Evolutionary conservation across 805 yeast species (phyloP), one percentile per base, ranked within the genome.

Genomic region (Pichia nanzhaoensis): DNA sequence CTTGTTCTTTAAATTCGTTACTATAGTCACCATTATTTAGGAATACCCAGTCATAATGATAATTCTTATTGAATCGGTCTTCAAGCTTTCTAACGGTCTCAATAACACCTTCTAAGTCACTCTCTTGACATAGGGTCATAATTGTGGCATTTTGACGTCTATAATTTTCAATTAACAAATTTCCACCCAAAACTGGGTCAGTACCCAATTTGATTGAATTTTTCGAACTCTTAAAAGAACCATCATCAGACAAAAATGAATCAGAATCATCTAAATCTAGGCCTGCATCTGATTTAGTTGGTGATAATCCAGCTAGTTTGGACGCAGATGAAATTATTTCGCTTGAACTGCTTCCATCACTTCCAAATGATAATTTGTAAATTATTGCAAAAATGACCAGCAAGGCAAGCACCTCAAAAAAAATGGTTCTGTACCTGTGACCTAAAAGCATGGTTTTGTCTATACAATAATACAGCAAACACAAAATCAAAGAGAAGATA

Each of bases 11-110:
- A 66, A 90, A 89, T 46, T 82, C 86, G 2, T 81, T 82, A 30
- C 73, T 68, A 63, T 88, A 90, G 19, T 75, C 80, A 46, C 75
- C 80, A 60, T 91, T 91, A 65, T 90, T 90, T 54, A 91, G 68
- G 64, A 90, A 90, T 14, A 89, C 90, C 96, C 96, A 90, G 60
- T 88, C 95, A 62, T 90, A 90, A 52, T 84, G 77, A 66, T 59
- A 89, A 50, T 80, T 69, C 41, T 65, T 62, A 68, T 91, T 89
- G 69, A 89, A 89, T 45, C 90, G 74, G 62, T 83, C 87, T 69
- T 87, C 95, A 33, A 86, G 75, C 47, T 74, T 70, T 46, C 82
- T 72, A 48, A 88, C 81, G 5, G 93, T 78, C 39, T 68, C 71
- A 31, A 82, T 51, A 41, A 84, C 67, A n/a, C 69, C 71, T 53